Evolutionary conservation across 306 rosid genomes (phyloP), one percentile per base, ranked within the genome.

Genomic region (Sindora glabra): DNA sequence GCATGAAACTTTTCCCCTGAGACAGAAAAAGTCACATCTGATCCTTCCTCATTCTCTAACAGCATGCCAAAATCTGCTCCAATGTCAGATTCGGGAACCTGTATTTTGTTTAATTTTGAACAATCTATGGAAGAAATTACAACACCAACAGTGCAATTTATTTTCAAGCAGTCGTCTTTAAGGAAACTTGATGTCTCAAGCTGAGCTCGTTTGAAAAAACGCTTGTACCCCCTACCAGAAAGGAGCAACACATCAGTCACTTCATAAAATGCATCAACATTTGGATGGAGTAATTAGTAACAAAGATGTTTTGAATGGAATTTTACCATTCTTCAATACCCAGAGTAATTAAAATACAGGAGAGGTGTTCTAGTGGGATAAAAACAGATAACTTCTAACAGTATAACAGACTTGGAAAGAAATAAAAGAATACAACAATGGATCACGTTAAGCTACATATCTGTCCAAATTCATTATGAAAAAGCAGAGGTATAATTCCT

Each of bases 81-180:
- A 73, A 86, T 82, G 59, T 92, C 99, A 64, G 99, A 86, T 10
- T 84, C 87, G 2, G 99, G 99, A 57, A 92, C 96, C 42, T 82
- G 82, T 50, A 92, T 89, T 26, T 82, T 74, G 81, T 89, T 88
- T 47, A 72, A 62, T 71, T 85, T 85, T 5, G 97, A 87, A 56
- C 94, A 80, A 75, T 84, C 97, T 42, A 92, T 80, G 17, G 95
- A 83, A 7, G 99, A 92, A 53, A 84, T 90, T 56, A 92, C 99
- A 33, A 92, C 97, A 13, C 99, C 99, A 71, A 92, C 99, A 26
- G 99, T 92, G 72, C 99, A 92, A 76, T 92, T 92, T 56, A 92
- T 92, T 80, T 82, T 92, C 86, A 92, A 74, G 77, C 98, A 88
- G 67, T 92, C 98, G 60, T 92, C 96, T 75, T 92, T 92, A 5